phyloP scores from a whole-genome alignment of 805 yeast genomes.

The Candida montana region DNA sequence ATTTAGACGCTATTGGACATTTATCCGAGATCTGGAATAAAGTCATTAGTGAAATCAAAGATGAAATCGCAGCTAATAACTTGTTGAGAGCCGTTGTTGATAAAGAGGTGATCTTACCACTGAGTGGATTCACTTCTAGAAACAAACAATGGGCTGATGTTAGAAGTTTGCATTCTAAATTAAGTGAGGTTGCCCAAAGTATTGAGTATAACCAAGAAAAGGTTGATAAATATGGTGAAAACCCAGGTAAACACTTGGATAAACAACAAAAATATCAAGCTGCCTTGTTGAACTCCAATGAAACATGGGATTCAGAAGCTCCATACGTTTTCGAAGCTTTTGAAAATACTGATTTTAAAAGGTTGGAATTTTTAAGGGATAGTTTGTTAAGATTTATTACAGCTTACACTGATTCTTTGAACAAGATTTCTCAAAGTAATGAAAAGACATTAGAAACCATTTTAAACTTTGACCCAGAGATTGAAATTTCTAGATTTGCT shows the following conservation, averaged over 20 bases:
- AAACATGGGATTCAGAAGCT: slow-evolving; percentile 72
- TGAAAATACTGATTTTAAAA: slow-evolving; percentile 62
- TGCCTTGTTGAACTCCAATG: slow-evolving; percentile 40
- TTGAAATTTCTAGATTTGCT: slow-evolving; percentile 56
- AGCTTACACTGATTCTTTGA: slow-evolving; percentile 48
- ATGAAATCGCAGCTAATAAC: slow-evolving; percentile 47
- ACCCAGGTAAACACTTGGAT: slow-evolving; percentile 17
- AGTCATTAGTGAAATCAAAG: slow-evolving; percentile 34
- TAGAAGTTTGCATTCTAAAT: slow-evolving; percentile 38
- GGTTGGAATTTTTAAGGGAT: slow-evolving; percentile 58
- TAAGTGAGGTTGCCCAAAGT: slow-evolving; percentile 38
- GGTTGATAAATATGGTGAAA: slow-evolving; percentile 30
- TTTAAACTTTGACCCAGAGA: slow-evolving; percentile 56
- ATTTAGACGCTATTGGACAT: slow-evolving; percentile 43
- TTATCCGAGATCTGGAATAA: slow-evolving; percentile 40
- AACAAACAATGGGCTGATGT: slow-evolving; percentile 53
- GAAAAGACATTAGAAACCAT: slow-evolving; percentile 65
- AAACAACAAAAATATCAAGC: slow-evolving; percentile 30
- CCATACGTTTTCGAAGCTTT: slow-evolving; percentile 72
- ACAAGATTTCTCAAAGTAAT: slow-evolving; percentile 39
- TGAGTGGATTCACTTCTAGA: slow-evolving; percentile 46
- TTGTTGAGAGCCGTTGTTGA: slow-evolving; percentile 42
- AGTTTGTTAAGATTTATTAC: slow-evolving; percentile 63
- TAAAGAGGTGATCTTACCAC: slow-evolving; percentile 49
- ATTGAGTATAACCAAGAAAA: slow-evolving; percentile 38